These are phyloP conservation scores for Vinca minor DNA, from an alignment of 257 asterid genomes.

Conservation along the genomic window DNA sequence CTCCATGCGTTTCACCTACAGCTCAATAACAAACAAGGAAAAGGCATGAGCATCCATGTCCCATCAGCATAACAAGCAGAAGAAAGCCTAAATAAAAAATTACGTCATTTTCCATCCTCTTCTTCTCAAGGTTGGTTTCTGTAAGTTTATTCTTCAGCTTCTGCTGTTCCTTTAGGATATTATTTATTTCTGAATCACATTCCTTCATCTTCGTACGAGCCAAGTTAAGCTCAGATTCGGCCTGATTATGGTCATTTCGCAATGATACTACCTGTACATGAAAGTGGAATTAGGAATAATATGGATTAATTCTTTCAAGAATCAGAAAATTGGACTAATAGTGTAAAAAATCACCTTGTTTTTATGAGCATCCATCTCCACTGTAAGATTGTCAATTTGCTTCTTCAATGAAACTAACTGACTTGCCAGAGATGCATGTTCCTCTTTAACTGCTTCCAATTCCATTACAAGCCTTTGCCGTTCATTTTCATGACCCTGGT, in stretches of 20 bases:
- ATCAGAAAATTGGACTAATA: not conserved
- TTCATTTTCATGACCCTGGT: conserved; percentile 80
- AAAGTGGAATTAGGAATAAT: conserved; percentile 3
- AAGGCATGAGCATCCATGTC: conserved; percentile 1
- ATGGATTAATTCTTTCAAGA: not conserved
- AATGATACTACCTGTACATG: conserved; percentile 53
- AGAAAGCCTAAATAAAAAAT: conserved; percentile 5
- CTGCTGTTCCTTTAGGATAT: conserved; percentile 73
- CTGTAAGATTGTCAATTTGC: conserved; percentile 46
- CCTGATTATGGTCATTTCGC: conserved; percentile 37
- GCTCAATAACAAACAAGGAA: conserved; percentile 8
- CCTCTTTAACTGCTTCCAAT: conserved; percentile 84
- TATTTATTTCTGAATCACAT: conserved; percentile 66
- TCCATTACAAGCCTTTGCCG: conserved; percentile 80
- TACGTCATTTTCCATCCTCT: conserved; percentile 94
- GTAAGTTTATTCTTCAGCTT: conserved; percentile 54
- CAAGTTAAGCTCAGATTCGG: conserved; percentile 61
- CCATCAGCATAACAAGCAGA: conserved; percentile 5
- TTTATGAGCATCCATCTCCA: conserved; percentile 57
- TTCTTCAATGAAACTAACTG: conserved; percentile 52
- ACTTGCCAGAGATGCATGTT: conserved; percentile 51
- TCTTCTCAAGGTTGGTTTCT: conserved; percentile 71
- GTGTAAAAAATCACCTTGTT: conserved; percentile 42
- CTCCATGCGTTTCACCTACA: conserved; percentile 85
- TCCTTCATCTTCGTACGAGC: conserved; percentile 81